Evolutionary conservation across 1,284 basidiomycete genomes (phyloP).

Genomic region (Laetiporus sulphureus): DNA sequence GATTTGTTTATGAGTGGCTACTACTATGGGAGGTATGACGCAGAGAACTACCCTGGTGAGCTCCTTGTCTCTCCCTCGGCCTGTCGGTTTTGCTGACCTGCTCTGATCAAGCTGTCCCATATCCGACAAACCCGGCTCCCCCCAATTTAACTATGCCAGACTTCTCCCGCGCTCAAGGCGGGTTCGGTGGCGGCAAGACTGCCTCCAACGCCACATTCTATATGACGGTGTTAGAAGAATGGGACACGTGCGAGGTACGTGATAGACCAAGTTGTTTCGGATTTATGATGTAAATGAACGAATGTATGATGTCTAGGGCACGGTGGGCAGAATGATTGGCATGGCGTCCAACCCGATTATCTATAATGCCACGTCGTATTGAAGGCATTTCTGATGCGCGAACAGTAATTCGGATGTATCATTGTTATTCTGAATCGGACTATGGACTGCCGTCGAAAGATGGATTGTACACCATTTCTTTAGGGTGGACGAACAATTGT

Average conservation of each 20-base stretch:
- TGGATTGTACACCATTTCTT: too few species aligned
- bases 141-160: constrained; percentile 40
- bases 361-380: constrained; percentile 26
- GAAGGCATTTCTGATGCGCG: too few species aligned
- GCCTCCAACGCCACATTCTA: constrained; percentile 31
- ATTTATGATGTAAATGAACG: background rate
- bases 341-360: constrained; percentile 21
- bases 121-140: constrained; percentile 35
- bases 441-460: too few species aligned
- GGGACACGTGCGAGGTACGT: constrained; percentile 31
- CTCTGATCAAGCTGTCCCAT: constrained; percentile 23
- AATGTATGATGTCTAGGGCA: constrained; percentile 16
- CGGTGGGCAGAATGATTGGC: constrained; percentile 23
- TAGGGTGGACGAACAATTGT: too few species aligned
- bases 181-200: constrained; percentile 31
- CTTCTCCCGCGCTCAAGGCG: constrained; percentile 36
- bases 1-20: constrained; percentile 30
- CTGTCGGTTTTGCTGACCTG: background rate
- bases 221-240: constrained; percentile 41
- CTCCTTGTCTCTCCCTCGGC: background rate
- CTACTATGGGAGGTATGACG: constrained; percentile 36
- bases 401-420: too few species aligned
- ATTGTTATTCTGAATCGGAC: too few species aligned
- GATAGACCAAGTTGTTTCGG: background rate
- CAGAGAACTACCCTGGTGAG: constrained; percentile 37